Percentiles rank a stretch among this genome's conserved stretches.
Conservation (phyloP, 164 flowering plant genomes). For the Berberis thunbergii region DNA sequence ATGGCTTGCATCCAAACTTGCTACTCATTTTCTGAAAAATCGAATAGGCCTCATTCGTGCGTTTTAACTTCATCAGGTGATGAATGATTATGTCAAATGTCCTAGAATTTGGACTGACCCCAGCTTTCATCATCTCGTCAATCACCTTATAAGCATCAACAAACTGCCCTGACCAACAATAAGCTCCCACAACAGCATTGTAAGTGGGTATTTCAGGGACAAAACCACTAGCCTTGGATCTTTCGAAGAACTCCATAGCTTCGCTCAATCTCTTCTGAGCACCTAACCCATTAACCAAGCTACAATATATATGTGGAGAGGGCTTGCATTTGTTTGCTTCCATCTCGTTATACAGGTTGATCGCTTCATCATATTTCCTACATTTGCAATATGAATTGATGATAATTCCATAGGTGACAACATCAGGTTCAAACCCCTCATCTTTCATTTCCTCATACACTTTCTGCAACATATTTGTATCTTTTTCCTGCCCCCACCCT, state of each 20-base stretch:
- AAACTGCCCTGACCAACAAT: conserved; percentile 49
- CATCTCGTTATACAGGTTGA: conserved; percentile 16
- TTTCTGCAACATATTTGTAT: conserved; percentile 40
- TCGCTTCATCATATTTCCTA: conserved; percentile 15
- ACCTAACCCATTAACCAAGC: conserved; percentile 71
- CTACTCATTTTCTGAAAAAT: conserved; percentile 37
- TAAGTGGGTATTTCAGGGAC: conserved; percentile 60
- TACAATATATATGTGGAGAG: conserved; percentile 31
- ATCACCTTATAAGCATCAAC: conserved; percentile 44
- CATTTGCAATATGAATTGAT: conserved; percentile 16
- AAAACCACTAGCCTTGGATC: conserved; percentile 41
- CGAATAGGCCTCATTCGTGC: conserved; percentile 42
- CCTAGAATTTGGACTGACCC: conserved; percentile 62
- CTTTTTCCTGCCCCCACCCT: conserved; percentile 64
- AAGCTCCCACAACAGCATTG: conserved; percentile 74
- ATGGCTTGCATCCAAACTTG: conserved; percentile 51
- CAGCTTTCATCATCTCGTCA: conserved; percentile 57
- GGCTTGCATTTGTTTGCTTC: conserved; percentile 14
- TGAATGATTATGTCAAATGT: conserved; percentile 73
- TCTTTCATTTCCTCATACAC: conserved; percentile 50
- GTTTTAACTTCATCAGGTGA: conserved; percentile 47
- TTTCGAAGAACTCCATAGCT: conserved; percentile 53
- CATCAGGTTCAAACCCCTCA: conserved; percentile 24
- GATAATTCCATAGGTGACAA: conserved; percentile 22
- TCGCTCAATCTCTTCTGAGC: conserved; percentile 46